phyloP scores from a whole-genome alignment of 2,329 filamentous ascomycete genomes.

The Monosporascus sp. region DNA sequence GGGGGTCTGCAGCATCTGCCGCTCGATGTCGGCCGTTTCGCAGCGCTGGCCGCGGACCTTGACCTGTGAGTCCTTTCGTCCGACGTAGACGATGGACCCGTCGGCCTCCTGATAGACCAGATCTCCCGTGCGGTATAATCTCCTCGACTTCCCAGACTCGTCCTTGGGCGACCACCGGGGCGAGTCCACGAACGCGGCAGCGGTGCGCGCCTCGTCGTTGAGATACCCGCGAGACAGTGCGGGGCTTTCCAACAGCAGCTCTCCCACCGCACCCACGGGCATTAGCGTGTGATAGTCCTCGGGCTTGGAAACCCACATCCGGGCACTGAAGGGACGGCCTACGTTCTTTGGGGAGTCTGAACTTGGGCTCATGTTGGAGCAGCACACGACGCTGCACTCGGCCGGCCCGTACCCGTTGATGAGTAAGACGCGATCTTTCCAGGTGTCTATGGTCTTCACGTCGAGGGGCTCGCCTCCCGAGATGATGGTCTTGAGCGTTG shows the following conservation, averaged over 20 bases:
- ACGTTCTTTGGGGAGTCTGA: neutral
- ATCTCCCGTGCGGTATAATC: slow-evolving; percentile 35
- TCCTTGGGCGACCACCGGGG: neutral
- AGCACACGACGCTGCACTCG: neutral
- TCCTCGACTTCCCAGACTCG: slow-evolving; percentile 4
- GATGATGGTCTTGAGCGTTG: neutral
- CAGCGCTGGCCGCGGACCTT: slow-evolving; percentile 48
- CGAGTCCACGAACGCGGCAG: neutral
- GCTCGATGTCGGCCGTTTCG: slow-evolving; percentile 28
- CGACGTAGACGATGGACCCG: slow-evolving; percentile 31
- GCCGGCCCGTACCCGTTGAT: neutral
- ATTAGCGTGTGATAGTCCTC: neutral
- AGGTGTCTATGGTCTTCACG: neutral
- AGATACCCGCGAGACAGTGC: neutral
- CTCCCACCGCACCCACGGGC: neutral
- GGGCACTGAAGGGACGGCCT: neutral
- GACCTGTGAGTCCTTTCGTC: slow-evolving; percentile 46
- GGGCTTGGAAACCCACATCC: neutral
- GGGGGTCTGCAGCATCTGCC: neutral
- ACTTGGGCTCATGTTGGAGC: neutral
- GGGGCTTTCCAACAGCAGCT: neutral
- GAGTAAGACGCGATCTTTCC: neutral
- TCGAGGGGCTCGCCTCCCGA: neutral
- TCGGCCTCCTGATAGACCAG: slow-evolving; percentile 29
- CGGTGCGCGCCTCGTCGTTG: neutral